Evolutionary conservation across 805 yeast genomes (phyloP), one percentile per base, ranked within the genome.

Genomic region (Saccharomycopsis synnaedendra): DNA sequence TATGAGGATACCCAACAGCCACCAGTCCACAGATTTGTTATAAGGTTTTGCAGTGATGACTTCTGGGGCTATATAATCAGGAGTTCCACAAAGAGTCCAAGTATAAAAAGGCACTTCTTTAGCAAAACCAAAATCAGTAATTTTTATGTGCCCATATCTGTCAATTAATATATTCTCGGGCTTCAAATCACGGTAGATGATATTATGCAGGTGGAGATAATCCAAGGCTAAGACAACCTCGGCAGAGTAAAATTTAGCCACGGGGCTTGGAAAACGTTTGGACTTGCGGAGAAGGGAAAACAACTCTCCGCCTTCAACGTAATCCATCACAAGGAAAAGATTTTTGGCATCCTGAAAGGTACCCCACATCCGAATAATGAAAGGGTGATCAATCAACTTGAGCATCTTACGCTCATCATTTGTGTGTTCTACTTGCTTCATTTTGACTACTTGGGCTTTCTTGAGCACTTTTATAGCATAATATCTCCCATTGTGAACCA

Each of bases 31-130:
- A 7, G 95, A 82, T 64, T 88, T 88, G 65, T 89, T 89, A 68
- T 89, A 89, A 1, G 96, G 95, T 64, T 87, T 88, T 28, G 95
- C 82, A 35, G 95, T 83, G 49, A 89, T 86, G 5, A 89, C 96
- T 64, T 89, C 97, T 1, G 97, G 97, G 0, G 97, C 97, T 57
- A 89, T 87, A 67, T 89, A 89, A 64, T 89, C 96, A 0, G 96
- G 97, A 0, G 97, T 89, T 28, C 95, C 95, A 69, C 97, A 89
- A 53, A 89, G 70, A 0, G 97, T 89, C 76, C 86, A 89, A 3
- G 97, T 89, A 32, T 86, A 94, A 54, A 87, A 88, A 39, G 81
- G 80, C 29, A 89, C 97, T 58, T 85, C 93, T 63, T 89, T 89
- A 40, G 97, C 95, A 63, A 89, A 88, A 1, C 97, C 97, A 63